Conservation (phyloP, 148 eudicot genomes). For the Dianthus caryophyllus region DNA sequence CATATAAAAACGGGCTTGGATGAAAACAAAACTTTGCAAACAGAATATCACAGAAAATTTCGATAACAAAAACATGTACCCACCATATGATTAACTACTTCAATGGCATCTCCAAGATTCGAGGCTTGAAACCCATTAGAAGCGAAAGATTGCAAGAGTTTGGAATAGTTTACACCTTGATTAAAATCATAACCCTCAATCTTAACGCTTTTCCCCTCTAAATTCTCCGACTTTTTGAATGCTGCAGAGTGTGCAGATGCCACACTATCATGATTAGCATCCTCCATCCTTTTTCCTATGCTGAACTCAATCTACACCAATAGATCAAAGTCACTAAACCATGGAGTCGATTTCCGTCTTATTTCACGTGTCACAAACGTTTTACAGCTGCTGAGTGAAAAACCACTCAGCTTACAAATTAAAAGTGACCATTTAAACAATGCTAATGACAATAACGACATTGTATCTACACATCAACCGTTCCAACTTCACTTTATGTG, state of each 20-base stretch:
- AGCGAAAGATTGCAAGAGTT: constrained; percentile 50
- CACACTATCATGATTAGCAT: constrained; percentile 31
- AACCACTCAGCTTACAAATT: too few relatives aligned
- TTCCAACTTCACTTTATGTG: too few relatives aligned
- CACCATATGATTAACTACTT: constrained; percentile 90
- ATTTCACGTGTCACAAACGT: too few relatives aligned
- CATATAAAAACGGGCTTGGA: not conserved
- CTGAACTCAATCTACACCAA: not conserved
- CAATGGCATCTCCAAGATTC: constrained; percentile 84
- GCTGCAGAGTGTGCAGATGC: constrained; percentile 43
- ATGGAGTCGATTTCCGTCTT: too few relatives aligned
- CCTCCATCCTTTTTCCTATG: constrained; percentile 21
- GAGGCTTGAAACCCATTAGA: constrained; percentile 94
- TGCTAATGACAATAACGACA: too few relatives aligned
- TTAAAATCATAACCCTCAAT: constrained; percentile 91
- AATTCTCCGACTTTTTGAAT: constrained; percentile 72
- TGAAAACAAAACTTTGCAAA: too few relatives aligned
- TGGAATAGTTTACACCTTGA: constrained; percentile 56
- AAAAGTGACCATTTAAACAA: too few relatives aligned
- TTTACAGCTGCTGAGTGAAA: too few relatives aligned
- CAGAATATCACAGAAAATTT: too few relatives aligned
- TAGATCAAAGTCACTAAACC: not conserved
- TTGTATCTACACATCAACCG: too few relatives aligned
- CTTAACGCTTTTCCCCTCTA: constrained; percentile 57
- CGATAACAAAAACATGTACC: not conserved